Conservation (phyloP, 2,329 filamentous ascomycete genomes). For the Arthrobotrys iridis region DNA sequence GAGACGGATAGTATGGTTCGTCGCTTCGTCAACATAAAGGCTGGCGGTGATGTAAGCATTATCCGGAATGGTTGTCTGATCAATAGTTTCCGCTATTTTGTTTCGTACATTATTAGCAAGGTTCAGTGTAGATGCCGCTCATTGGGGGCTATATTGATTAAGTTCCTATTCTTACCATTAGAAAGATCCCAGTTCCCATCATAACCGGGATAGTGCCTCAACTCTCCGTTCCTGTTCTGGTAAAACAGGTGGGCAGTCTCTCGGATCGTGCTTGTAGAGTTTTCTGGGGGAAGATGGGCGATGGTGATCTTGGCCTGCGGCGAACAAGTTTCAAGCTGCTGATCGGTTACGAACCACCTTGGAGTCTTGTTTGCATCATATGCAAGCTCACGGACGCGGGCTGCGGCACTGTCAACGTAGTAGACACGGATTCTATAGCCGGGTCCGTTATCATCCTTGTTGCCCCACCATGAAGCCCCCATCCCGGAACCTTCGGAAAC, state of each 20-base stretch:
- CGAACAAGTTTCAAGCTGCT: constrained; percentile 26
- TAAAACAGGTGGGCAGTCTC: constrained; percentile 50
- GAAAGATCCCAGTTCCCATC: constrained; percentile 22
- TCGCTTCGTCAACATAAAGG: constrained; percentile 5
- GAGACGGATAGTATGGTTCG: constrained; percentile 26
- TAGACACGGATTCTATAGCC: constrained; percentile 39
- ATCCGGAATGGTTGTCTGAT: constrained; percentile 12
- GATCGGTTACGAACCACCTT: constrained; percentile 42
- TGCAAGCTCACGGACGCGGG: constrained; percentile 39
- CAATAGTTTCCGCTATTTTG: constrained; percentile 31
- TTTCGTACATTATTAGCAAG: background rate
- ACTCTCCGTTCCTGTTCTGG: constrained; percentile 8
- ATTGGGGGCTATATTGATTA: background rate
- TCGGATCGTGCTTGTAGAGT: constrained; percentile 1
- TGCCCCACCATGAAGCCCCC: constrained; percentile 38
- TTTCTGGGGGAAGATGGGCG: constrained; percentile 30
- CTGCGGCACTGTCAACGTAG: constrained; percentile 46
- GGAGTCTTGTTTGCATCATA: constrained; percentile 40
- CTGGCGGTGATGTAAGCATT: constrained; percentile 22
- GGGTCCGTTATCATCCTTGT: constrained; percentile 20
- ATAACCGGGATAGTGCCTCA: constrained; percentile 48
- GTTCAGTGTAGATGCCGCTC: too few species aligned
- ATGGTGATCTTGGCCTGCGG: constrained; percentile 37
- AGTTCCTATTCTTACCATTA: constrained; percentile 29
- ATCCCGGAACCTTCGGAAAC: constrained; percentile 40